These are phyloP conservation scores for Tolypocladium guangdongense DNA, from an alignment of 2,329 filamentous ascomycete genomes.

Conservation along the genomic window DNA sequence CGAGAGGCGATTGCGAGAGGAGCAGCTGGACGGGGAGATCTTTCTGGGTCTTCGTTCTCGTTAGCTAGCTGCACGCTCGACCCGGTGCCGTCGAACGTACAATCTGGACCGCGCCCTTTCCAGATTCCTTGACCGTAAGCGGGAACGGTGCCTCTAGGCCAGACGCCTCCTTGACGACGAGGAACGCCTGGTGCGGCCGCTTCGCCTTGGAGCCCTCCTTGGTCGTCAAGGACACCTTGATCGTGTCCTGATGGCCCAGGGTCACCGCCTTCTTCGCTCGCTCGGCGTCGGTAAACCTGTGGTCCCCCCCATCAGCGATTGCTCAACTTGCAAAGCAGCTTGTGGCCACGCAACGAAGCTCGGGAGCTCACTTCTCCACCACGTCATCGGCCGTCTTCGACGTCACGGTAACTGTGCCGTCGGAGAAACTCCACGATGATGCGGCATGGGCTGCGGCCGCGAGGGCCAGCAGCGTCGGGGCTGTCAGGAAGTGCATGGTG, in stretches of 20 bases:
- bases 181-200: constrained; percentile 88
- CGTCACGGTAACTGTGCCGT: constrained; percentile 55
- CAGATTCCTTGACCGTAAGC: constrained; percentile 72
- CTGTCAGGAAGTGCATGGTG: constrained; percentile 27
- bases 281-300: constrained; percentile 47
- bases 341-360: neutral
- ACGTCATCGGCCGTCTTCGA: constrained; percentile 51
- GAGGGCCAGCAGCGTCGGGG: constrained; percentile 32
- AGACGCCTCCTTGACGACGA: constrained; percentile 66
- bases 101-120: constrained; percentile 76
- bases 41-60: constrained; percentile 58
- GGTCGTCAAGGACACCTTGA: constrained; percentile 75
- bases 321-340: neutral
- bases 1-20: constrained; percentile 52
- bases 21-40: constrained; percentile 82
- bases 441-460: constrained; percentile 40
- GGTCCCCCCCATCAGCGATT: neutral
- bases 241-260: constrained; percentile 56
- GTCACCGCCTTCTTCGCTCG: constrained; percentile 53
- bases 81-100: constrained; percentile 39
- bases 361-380: constrained; percentile 53
- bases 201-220: constrained; percentile 69
- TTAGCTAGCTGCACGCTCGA: constrained; percentile 13
- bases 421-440: constrained; percentile 62
- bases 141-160: constrained; percentile 83